Base-by-base conservation (phyloP, 192 early-diverging fungal genomes). In the Entomortierella chlamydospora region DNA sequence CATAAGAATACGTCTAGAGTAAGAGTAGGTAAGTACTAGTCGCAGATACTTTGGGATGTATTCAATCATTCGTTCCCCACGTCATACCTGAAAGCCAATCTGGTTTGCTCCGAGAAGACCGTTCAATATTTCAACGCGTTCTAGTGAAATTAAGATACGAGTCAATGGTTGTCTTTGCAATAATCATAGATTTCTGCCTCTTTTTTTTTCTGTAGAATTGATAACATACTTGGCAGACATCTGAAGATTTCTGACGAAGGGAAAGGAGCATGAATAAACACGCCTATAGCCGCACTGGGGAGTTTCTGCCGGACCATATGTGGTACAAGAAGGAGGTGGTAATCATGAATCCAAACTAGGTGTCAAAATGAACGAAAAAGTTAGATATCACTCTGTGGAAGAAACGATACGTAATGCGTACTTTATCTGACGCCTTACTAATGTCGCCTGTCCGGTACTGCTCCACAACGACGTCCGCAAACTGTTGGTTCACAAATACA, bases 271-370 rank as follows among this genome's bases (percentile, higher is more conserved):
- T 99, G 97, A 56, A 99, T 83, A 74, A 98, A 99, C 67, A 99
- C 91, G 7, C 96, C 96, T 53, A 99, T 95, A 28, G 87, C 90
- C 22, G 95, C 96, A 29, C 87, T 61, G 0, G 97, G 97, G 20
- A 96, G 66, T 30, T 83, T 83, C 72, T 91, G 73, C 47, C 97
- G 89, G 28, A 99, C 82, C 87, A 99, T 92, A 61, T 87, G 82
- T 20, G 97, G 97, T 7, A 98, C 91, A 55, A 99, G 82, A 83
- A 97, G 88, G 23, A 99, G 83, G 71, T 99, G 97, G 74, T 99
- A 99, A 83, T 99, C 97, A 74, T 99, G 97, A 69, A 99, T 90
- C 97, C 97, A 99, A 56, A 99, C 94, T 83, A 93, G 25, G n/a
- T 33, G 37, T 56, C 86, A 76, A 91, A 31, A 2, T 11, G 15